phyloP scores from a whole-genome alignment of 2,329 filamentous ascomycete genomes.

The Alternaria arborescens region DNA sequence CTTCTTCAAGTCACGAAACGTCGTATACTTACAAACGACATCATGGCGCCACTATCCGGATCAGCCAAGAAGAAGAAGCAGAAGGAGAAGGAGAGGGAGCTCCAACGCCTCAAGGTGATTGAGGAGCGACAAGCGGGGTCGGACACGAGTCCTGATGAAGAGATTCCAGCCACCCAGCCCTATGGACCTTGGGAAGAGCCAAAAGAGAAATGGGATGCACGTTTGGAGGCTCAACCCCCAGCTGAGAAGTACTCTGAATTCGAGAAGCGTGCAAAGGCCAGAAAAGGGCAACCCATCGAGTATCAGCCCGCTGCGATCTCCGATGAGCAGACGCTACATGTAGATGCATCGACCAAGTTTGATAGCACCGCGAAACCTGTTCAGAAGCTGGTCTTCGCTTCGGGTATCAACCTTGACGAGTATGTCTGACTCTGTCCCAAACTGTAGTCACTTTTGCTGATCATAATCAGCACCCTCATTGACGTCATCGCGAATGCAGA shows the following conservation, averaged over 20 bases:
- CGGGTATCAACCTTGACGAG: conserved; percentile 7
- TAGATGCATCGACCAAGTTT: conserved; percentile 9
- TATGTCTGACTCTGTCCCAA: background rate
- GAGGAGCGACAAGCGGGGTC: conserved; percentile 5
- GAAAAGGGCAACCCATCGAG: conserved; percentile 3
- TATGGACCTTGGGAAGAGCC: conserved; percentile 6
- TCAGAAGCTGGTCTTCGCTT: conserved; percentile 3
- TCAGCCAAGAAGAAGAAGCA: conserved; percentile 5
- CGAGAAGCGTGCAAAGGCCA: conserved; percentile 5
- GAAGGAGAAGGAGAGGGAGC: conserved; percentile 5
- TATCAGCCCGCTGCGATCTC: background rate
- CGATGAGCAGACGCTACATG: conserved; percentile 4
- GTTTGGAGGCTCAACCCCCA: background rate
- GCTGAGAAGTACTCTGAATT: background rate
- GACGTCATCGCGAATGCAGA: conserved; percentile 11
- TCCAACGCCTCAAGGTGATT: conserved; percentile 9
- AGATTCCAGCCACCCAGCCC: background rate
- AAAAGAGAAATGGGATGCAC: conserved; percentile 7
- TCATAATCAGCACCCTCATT: background rate
- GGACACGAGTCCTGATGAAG: conserved; percentile 8
- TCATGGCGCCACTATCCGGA: background rate
- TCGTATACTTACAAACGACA: background rate
- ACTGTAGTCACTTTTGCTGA: background rate
- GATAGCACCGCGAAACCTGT: conserved; percentile 9
- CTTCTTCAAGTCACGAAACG: background rate